These are phyloP conservation scores for Hypocrella siamensis DNA, from an alignment of 2,329 filamentous ascomycete genomes.

Conservation along the genomic window DNA sequence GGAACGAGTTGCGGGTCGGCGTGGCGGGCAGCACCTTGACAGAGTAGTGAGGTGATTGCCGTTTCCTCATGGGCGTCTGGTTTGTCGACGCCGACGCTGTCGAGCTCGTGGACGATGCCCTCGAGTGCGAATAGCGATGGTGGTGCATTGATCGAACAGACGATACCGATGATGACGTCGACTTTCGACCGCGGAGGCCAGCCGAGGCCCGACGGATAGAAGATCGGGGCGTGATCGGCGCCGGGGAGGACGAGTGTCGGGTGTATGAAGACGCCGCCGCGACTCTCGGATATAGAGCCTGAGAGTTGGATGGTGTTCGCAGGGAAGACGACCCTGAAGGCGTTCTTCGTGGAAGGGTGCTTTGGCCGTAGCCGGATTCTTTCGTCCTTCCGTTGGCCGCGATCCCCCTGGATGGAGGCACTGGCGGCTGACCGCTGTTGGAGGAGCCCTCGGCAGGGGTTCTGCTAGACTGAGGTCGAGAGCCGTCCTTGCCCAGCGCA, in stretches of 20 bases:
- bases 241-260: conserved; percentile 71
- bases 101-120: conserved; percentile 84
- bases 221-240: conserved; percentile 74
- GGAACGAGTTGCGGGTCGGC: conserved; percentile 59
- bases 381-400: conserved; percentile 33
- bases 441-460: conserved; percentile 26
- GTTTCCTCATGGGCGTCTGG: conserved; percentile 45
- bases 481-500: conserved; percentile 34
- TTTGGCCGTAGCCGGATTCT: conserved; percentile 8
- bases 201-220: conserved; percentile 70
- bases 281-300: conserved; percentile 12
- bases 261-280: conserved; percentile 33
- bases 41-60: conserved; percentile 70
- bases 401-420: conserved; percentile 31
- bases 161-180: conserved; percentile 87
- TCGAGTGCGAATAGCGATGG: conserved; percentile 75
- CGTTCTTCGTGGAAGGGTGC: conserved; percentile 7
- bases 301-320: conserved; percentile 12
- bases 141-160: conserved; percentile 86
- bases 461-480: conserved; percentile 45
- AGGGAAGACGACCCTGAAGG: conserved; percentile 8
- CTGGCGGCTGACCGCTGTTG: conserved; percentile 19
- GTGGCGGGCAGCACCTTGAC: conserved; percentile 93
- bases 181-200: conserved; percentile 81
- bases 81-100: conserved; percentile 58